phyloP scores from a whole-genome alignment of 371 early-diverging fungal genomes.

The Mortierella sp. region DNA sequence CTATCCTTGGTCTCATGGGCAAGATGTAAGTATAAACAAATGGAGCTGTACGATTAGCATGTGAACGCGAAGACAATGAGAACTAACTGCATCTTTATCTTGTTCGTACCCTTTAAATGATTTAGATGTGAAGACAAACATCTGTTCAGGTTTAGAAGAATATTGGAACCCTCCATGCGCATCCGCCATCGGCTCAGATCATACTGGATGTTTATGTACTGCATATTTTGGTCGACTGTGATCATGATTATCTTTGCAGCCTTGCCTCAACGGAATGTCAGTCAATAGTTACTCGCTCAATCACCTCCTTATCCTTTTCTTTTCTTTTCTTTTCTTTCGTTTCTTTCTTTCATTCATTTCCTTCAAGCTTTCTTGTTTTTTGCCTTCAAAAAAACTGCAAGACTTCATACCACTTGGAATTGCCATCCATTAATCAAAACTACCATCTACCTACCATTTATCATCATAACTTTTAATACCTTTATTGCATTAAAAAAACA shows the following conservation, averaged over 20 bases:
- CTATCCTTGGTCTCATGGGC: conserved; percentile 44
- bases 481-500: too few species aligned
- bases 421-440: not conserved
- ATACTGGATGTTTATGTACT: conserved; percentile 48
- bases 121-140: conserved; percentile 44
- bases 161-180: conserved; percentile 44
- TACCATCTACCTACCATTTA: too few species aligned
- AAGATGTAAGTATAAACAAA: conserved; percentile 41
- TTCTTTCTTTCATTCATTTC: not conserved
- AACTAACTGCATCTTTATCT: too few species aligned
- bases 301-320: not conserved
- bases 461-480: too few species aligned
- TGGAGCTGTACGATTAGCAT: too few species aligned
- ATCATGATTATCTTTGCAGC: conserved; percentile 56
- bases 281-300: not conserved
- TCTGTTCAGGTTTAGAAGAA: conserved; percentile 36
- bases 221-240: conserved; percentile 43
- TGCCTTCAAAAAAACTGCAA: not conserved
- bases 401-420: conserved; percentile 4
- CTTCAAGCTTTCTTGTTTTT: not conserved
- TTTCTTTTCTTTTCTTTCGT: not conserved
- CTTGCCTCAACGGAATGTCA: conserved; percentile 29
- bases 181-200: conserved; percentile 35
- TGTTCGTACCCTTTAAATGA: not conserved
- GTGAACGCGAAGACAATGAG: not conserved